A percentile compares a stretch with the other conserved stretches of the same genome.
phyloP scores from a whole-genome alignment of 306 rosid genomes.

The Prunus armeniaca region DNA sequence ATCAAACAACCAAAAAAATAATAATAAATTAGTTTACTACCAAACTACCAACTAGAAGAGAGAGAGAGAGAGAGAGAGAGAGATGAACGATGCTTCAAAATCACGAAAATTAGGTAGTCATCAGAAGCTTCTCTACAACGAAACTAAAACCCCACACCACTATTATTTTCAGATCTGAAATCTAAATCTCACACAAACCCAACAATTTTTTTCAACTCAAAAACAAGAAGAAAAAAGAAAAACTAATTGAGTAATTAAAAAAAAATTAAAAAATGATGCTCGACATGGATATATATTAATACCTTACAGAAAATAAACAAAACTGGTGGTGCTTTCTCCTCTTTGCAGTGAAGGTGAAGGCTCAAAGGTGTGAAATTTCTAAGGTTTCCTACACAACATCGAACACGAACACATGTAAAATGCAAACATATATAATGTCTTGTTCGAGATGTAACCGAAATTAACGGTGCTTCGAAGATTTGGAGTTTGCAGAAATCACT shows the following conservation, averaged over 20 bases:
- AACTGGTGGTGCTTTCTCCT: background rate
- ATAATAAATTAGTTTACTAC: background rate
- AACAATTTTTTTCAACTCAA: background rate
- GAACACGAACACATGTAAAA: background rate
- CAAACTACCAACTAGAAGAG: conserved; percentile 30
- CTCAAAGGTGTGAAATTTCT: background rate
- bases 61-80: background rate
- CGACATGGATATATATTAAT: background rate
- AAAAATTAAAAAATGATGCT: background rate
- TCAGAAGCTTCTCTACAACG: conserved; percentile 22
- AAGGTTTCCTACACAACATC: background rate
- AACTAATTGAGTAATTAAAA: background rate
- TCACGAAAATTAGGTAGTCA: conserved; percentile 31
- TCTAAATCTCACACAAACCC: conserved; percentile 23
- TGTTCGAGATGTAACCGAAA: background rate
- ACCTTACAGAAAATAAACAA: conserved; percentile 12
- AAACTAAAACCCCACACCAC: conserved; percentile 9
- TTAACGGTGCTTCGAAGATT: background rate
- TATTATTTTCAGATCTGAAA: conserved; percentile 34
- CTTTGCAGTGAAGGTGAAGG: background rate
- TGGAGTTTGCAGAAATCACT: background rate
- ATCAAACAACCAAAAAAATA: background rate
- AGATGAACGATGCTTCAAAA: conserved; percentile 19
- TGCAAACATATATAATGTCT: background rate
- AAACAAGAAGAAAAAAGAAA: too few relatives aligned